Percentiles rank a stretch among this genome's conserved stretches.
Evolutionary conservation across 2,329 filamentous ascomycete genomes (phyloP).

Genomic region (Teratosphaeriaceae sp.): DNA sequence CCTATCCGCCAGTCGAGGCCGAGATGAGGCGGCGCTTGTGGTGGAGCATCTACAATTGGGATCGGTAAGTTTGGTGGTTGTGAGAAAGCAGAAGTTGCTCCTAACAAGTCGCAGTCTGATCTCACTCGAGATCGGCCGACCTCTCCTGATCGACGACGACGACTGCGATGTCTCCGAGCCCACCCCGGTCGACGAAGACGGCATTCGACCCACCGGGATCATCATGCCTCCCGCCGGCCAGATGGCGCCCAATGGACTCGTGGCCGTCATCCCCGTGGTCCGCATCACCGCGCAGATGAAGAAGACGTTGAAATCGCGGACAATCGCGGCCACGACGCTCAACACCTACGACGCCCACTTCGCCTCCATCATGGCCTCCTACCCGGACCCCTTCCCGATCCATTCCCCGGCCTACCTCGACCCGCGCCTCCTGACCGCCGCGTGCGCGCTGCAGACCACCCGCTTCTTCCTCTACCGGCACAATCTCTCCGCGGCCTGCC

Average conservation of each 20-base stretch:
- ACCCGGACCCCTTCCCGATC: slow-evolving; percentile 68
- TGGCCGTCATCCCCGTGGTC: slow-evolving; percentile 75
- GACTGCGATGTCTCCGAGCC: slow-evolving; percentile 84
- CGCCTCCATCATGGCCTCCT: slow-evolving; percentile 63
- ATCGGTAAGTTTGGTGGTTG: slow-evolving; percentile 68
- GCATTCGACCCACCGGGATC: slow-evolving; percentile 52
- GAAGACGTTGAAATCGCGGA: slow-evolving; percentile 61
- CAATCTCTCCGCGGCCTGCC: slow-evolving; percentile 70
- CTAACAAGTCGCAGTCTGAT: slow-evolving; percentile 49
- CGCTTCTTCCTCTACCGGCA: slow-evolving; percentile 84
- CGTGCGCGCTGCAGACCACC: slow-evolving; percentile 73
- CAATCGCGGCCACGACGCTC: slow-evolving; percentile 60
- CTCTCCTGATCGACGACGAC: slow-evolving; percentile 74
- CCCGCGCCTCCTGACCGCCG: slow-evolving; percentile 64
- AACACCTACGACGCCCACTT: slow-evolving; percentile 80
- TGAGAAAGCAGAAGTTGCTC: background rate
- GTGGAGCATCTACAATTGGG: slow-evolving; percentile 91
- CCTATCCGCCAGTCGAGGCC: slow-evolving; percentile 67
- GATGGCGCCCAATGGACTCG: slow-evolving; percentile 60
- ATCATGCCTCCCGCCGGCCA: slow-evolving; percentile 31
- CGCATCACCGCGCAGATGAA: slow-evolving; percentile 69
- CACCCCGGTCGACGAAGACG: slow-evolving; percentile 72
- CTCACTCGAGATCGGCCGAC: slow-evolving; percentile 72
- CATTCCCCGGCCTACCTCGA: slow-evolving; percentile 62
- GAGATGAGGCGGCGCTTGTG: slow-evolving; percentile 85